These are phyloP conservation scores for Quercus phellos DNA, from an alignment of 331 rosid genomes.

Conservation along the genomic window DNA sequence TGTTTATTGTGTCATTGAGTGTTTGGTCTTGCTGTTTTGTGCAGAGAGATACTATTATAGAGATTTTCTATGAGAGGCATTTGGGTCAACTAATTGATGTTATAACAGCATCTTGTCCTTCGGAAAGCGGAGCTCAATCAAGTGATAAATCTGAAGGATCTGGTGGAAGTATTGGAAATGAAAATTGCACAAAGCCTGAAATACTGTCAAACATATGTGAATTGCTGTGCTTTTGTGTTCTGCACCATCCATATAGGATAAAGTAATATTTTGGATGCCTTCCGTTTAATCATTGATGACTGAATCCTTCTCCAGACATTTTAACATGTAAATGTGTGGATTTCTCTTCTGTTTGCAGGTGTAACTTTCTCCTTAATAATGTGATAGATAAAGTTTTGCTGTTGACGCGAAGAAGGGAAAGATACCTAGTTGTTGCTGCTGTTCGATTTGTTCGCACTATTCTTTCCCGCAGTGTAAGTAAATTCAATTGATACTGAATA, in stretches of 20 bases:
- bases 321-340: slow-evolving; percentile 4
- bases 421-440: slow-evolving; percentile 87
- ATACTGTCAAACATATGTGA: slow-evolving; percentile 85
- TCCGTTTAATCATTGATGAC: slow-evolving; percentile 15
- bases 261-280: slow-evolving; percentile 54
- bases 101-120: slow-evolving; percentile 68
- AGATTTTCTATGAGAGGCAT: slow-evolving; percentile 92
- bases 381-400: slow-evolving; percentile 75
- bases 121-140: slow-evolving; percentile 44
- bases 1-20: slow-evolving; percentile 19
- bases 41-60: slow-evolving; percentile 87
- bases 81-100: slow-evolving; percentile 81
- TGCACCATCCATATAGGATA: slow-evolving; percentile 95
- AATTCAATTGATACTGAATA: neutral
- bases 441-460: slow-evolving; percentile 90
- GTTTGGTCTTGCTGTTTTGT: slow-evolving; percentile 23
- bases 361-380: slow-evolving; percentile 69
- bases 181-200: slow-evolving; percentile 70
- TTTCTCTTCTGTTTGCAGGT: slow-evolving; percentile 50
- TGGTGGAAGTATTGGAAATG: slow-evolving; percentile 40
- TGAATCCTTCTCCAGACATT: slow-evolving; percentile 5
- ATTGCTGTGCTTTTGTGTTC: slow-evolving; percentile 91
- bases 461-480: slow-evolving; percentile 80
- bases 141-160: slow-evolving; percentile 32
- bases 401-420: slow-evolving; percentile 70